Percentiles rank a stretch among this genome's conserved stretches.
Conservation (phyloP, 2,329 filamentous ascomycete genomes). For the Trichophyton rubrum region DNA sequence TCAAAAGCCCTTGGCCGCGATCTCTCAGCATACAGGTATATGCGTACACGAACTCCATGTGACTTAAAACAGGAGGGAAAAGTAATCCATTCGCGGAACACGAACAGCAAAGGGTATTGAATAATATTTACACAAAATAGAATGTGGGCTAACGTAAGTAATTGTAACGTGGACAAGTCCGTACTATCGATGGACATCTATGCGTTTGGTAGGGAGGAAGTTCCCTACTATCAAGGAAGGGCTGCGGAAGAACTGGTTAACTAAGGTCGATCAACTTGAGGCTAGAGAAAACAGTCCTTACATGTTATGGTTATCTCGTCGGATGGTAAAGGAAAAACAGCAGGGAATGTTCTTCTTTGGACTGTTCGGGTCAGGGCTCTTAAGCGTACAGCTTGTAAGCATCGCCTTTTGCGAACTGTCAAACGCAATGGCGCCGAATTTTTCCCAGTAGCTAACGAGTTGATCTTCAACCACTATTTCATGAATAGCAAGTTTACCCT, state of each 20-base stretch:
- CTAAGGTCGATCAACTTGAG: not conserved
- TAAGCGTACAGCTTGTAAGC: constrained; percentile 81
- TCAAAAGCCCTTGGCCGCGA: not conserved
- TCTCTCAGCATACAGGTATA: not conserved
- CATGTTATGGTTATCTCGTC: constrained; percentile 92
- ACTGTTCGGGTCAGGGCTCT: constrained; percentile 60
- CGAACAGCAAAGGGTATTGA: not conserved
- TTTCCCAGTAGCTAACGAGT: constrained; percentile 95
- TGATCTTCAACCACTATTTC: constrained; percentile 93
- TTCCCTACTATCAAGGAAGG: constrained; percentile 93
- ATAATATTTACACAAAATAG: not conserved
- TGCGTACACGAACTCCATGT: not conserved
- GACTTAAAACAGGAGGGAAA: not conserved
- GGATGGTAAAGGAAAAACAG: constrained; percentile 95
- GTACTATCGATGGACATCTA: constrained; percentile 21
- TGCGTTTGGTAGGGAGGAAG: constrained; percentile 74
- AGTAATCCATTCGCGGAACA: not conserved
- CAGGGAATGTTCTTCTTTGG: constrained; percentile 69
- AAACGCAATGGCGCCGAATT: constrained; percentile 95
- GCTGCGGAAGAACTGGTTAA: constrained; percentile 35
- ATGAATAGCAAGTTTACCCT: constrained; percentile 91
- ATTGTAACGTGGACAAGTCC: not conserved
- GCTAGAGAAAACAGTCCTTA: constrained; percentile 39
- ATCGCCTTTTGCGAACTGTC: constrained; percentile 89
- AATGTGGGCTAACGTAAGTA: not conserved